Percentiles rank a stretch among this genome's conserved stretches.
These are phyloP conservation scores for Brassica nigra DNA, from an alignment of 345 rosid genomes.

Conservation along the genomic window DNA sequence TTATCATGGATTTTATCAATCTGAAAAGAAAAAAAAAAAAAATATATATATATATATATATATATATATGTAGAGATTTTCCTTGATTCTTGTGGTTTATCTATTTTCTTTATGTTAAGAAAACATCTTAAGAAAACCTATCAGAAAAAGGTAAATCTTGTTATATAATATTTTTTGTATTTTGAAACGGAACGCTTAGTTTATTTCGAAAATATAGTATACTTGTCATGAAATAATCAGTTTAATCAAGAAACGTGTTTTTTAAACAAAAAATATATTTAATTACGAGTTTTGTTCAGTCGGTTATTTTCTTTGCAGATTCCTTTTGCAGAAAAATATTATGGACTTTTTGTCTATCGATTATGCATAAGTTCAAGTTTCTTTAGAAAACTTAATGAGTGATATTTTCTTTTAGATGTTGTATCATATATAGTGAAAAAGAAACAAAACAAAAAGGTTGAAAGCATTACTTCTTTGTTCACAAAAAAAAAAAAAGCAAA, in stretches of 20 bases:
- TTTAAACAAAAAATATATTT: no score
- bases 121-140: background rate
- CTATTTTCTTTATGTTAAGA: background rate
- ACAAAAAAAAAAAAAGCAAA: background rate
- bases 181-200: background rate
- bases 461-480: conserved; percentile 32
- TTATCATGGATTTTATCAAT: background rate
- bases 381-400: conserved; percentile 1
- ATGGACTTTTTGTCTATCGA: background rate
- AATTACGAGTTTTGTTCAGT: no score
- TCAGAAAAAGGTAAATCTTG: background rate
- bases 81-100: background rate
- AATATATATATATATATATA: no score
- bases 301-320: background rate
- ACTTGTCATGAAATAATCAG: no score
- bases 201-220: background rate
- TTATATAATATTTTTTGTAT: background rate
- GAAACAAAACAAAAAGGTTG: background rate
- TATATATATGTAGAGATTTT: background rate
- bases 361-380: background rate
- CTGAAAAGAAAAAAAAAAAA: background rate
- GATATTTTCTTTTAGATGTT: background rate
- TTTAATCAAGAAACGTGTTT: no score
- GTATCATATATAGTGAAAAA: background rate
- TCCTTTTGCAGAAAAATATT: background rate